Conservation (phyloP, 2,329 filamentous ascomycete genomes). For the Ascochyta koolunga region DNA sequence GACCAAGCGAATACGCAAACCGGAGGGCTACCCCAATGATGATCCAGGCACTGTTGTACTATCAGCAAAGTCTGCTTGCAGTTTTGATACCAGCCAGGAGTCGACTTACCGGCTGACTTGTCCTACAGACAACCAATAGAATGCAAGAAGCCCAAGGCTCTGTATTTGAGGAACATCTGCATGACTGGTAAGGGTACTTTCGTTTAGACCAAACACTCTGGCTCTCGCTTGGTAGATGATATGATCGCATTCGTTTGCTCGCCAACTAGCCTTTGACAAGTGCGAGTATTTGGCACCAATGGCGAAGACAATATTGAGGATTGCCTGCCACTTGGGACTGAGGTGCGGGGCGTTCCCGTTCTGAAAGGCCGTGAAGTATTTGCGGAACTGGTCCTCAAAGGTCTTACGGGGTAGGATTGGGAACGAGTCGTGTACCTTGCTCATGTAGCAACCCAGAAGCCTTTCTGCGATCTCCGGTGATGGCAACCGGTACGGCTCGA, state of each 20-base stretch:
- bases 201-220: slow-evolving; percentile 40
- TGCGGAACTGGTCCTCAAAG: slow-evolving; percentile 44
- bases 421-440: slow-evolving; percentile 48
- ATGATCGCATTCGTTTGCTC: slow-evolving; percentile 40
- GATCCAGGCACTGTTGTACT: slow-evolving; percentile 43
- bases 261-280: slow-evolving; percentile 37
- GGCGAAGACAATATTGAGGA: slow-evolving; percentile 52
- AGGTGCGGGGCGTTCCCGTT: slow-evolving; percentile 24
- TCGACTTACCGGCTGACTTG: slow-evolving; percentile 50
- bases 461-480: slow-evolving; percentile 37
- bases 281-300: slow-evolving; percentile 50
- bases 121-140: slow-evolving; percentile 50
- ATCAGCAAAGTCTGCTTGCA: neutral
- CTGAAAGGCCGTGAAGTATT: slow-evolving; percentile 36
- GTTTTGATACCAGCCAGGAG: neutral
- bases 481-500: slow-evolving; percentile 44
- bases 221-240: slow-evolving; percentile 50
- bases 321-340: slow-evolving; percentile 45
- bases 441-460: slow-evolving; percentile 47
- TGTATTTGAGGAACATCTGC: slow-evolving; percentile 50
- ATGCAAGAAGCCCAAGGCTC: slow-evolving; percentile 45
- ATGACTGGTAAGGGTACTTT: slow-evolving; percentile 36
- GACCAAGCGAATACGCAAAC: slow-evolving; percentile 44
- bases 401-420: slow-evolving; percentile 44
- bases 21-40: slow-evolving; percentile 48